Evolutionary conservation across 257 asterid species (phyloP).

Genomic region (Capsicum rhomboideum): DNA sequence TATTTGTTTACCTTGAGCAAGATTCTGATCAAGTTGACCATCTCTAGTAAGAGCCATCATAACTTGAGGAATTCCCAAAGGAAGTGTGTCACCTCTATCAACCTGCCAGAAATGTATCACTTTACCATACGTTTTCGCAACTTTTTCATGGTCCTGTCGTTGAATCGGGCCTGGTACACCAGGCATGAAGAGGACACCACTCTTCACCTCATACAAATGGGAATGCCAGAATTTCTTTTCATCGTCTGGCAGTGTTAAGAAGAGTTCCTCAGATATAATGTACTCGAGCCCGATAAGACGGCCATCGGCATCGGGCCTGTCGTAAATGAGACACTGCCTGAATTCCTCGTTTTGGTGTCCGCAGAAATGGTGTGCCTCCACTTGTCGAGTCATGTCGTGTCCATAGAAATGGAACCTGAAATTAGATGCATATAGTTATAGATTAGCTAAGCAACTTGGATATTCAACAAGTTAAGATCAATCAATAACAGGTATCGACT

Average conservation of each 20-base stretch:
- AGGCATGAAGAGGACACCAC: constrained; percentile 80
- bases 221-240: constrained; percentile 88
- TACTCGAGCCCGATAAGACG: constrained; percentile 81
- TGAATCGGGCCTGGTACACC: constrained; percentile 57
- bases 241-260: constrained; percentile 63
- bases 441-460: not conserved
- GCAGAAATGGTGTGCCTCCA: constrained; percentile 95
- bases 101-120: constrained; percentile 85
- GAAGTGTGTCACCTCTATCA: constrained; percentile 61
- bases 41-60: constrained; percentile 93
- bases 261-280: constrained; percentile 43
- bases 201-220: constrained; percentile 80
- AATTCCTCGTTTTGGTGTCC: constrained; percentile 74
- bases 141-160: constrained; percentile 65
- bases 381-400: constrained; percentile 82
- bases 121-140: constrained; percentile 64
- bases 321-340: constrained; percentile 83
- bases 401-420: constrained; percentile 82
- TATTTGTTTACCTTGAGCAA: constrained; percentile 43
- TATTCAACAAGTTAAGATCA: no score
- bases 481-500: no score
- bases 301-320: constrained; percentile 49
- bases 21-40: constrained; percentile 56
- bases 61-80: constrained; percentile 73
- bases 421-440: not conserved